phyloP scores from a whole-genome alignment of 2,329 filamentous ascomycete species.

The Penicillium italicum region DNA sequence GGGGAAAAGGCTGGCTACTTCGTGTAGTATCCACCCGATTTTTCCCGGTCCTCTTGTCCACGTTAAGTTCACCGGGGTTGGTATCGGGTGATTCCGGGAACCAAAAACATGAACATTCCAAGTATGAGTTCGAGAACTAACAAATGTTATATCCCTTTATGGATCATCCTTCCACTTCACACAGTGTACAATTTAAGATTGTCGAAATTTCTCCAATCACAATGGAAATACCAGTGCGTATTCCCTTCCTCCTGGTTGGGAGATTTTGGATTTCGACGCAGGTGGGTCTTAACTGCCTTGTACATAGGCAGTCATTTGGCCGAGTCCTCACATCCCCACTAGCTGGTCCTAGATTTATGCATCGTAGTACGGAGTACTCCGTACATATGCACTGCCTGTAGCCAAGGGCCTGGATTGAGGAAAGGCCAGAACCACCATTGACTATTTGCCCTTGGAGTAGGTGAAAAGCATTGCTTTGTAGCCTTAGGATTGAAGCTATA shows the following conservation, averaged over 20 bases:
- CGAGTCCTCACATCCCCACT: not conserved
- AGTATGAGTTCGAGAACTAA: no score
- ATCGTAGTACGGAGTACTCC: not conserved
- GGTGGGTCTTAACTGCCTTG: no score
- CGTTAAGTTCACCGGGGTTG: constrained; percentile 33
- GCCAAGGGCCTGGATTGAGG: not conserved
- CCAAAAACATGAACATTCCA: no score
- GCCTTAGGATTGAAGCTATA: not conserved
- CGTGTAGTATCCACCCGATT: constrained; percentile 19
- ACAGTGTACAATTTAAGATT: not conserved
- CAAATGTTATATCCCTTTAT: not conserved
- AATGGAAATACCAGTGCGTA: constrained; percentile 11
- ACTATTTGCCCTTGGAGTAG: not conserved
- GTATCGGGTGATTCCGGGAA: constrained; percentile 22
- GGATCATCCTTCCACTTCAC: not conserved
- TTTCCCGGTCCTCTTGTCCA: constrained; percentile 28
- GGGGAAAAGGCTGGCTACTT: no score
- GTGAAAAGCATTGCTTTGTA: not conserved
- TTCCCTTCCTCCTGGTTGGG: no score
- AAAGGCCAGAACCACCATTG: not conserved
- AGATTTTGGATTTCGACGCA: not conserved
- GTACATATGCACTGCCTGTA: not conserved
- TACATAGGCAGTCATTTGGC: not conserved
- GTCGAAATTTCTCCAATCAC: not conserved
- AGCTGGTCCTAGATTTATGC: not conserved